Evolutionary conservation across 192 early-diverging fungal species (phyloP).

Genomic region (Irineochytrium annulatum): DNA sequence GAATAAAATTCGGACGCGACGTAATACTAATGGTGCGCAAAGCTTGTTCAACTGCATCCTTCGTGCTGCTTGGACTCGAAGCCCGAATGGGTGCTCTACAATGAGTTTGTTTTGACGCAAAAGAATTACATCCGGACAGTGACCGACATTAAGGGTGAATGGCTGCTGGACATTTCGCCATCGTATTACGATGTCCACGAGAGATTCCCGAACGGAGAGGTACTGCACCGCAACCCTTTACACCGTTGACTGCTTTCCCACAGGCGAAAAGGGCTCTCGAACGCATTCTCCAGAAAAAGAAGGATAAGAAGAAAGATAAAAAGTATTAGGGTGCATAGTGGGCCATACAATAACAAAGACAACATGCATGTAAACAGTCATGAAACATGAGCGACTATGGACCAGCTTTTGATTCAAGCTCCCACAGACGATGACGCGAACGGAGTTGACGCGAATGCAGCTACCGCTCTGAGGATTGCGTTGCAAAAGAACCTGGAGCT

Average conservation of each 20-base stretch:
- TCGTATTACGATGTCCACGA: slow-evolving; percentile 85
- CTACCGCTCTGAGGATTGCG: no score
- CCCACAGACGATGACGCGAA: no score
- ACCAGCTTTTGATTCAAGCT: no score
- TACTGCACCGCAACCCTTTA: no score
- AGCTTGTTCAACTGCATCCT: slow-evolving; percentile 86
- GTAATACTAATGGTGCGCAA: neutral
- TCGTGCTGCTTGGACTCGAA: slow-evolving; percentile 82
- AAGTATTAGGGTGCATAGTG: no score
- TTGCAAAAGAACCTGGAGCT: no score
- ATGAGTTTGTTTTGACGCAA: slow-evolving; percentile 97
- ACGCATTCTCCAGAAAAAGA: slow-evolving; percentile 58
- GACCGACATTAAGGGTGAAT: slow-evolving; percentile 81
- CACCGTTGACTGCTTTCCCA: no score
- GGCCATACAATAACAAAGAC: no score
- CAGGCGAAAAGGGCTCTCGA: slow-evolving; percentile 75
- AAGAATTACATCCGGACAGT: slow-evolving; percentile 95
- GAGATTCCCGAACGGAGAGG: slow-evolving; percentile 86
- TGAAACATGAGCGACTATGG: no score
- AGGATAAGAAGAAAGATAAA: slow-evolving; percentile 38
- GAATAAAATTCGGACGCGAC: no score
- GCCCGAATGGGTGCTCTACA: slow-evolving; percentile 99
- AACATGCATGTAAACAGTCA: no score
- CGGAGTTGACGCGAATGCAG: no score
- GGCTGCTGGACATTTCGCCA: slow-evolving; percentile 69